Evolutionary conservation across 352 stramenopile species (phyloP).

Genomic region (Phytophthora fragariae): DNA sequence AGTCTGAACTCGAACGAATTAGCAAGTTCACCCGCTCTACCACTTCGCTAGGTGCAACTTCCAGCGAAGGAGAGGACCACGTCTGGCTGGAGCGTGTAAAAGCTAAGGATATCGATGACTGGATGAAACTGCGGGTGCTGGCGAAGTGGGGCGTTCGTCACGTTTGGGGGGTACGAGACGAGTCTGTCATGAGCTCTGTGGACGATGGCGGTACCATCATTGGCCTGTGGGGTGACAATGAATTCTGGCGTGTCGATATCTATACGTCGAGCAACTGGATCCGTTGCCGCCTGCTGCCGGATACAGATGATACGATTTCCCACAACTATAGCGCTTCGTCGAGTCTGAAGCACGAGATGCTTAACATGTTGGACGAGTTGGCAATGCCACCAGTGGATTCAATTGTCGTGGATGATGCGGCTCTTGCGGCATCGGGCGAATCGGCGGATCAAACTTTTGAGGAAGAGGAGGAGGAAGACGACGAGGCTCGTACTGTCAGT

Average conservation of each 20-base stretch:
- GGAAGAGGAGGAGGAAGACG: slow-evolving; percentile 59
- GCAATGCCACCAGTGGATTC: slow-evolving; percentile 43
- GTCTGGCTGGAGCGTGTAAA: slow-evolving; percentile 87
- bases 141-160: slow-evolving; percentile 85
- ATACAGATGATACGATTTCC: slow-evolving; percentile 77
- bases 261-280: slow-evolving; percentile 92
- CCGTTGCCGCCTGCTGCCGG: slow-evolving; percentile 78
- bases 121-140: slow-evolving; percentile 84
- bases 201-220: slow-evolving; percentile 39
- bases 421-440: slow-evolving; percentile 30
- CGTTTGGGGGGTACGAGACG: slow-evolving; percentile 62
- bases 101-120: slow-evolving; percentile 87
- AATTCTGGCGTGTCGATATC: slow-evolving; percentile 83
- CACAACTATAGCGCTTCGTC: slow-evolving; percentile 48
- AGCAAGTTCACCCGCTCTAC: slow-evolving; percentile 64
- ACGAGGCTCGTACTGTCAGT: slow-evolving; percentile 34
- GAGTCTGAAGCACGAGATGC: slow-evolving; percentile 46
- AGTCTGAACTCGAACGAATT: slow-evolving; percentile 74
- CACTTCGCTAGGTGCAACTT: slow-evolving; percentile 27
- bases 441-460: slow-evolving; percentile 44
- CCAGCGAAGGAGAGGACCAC: slow-evolving; percentile 52
- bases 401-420: slow-evolving; percentile 46
- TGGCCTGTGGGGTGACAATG: slow-evolving; percentile 59
- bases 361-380: slow-evolving; percentile 44
- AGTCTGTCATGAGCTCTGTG: slow-evolving; percentile 29